phyloP scores from a whole-genome alignment of 1,284 basidiomycete genomes.

The Pterula multifida region DNA sequence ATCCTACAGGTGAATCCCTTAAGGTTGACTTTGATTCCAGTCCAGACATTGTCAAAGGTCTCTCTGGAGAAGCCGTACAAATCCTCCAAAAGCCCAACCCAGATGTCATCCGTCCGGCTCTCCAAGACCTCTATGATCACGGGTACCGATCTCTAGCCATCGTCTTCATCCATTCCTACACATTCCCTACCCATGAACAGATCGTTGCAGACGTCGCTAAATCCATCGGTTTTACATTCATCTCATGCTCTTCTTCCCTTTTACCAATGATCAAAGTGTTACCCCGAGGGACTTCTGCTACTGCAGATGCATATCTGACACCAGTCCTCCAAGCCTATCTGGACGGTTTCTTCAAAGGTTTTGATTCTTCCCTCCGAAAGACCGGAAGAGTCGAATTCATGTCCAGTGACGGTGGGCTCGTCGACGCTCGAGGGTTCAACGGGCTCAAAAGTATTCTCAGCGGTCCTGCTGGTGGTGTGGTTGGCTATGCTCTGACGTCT shows the following conservation, averaged over 20 bases:
- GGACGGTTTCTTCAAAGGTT: conserved; percentile 87
- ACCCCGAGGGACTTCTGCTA: conserved; percentile 83
- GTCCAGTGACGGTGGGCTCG: conserved; percentile 81
- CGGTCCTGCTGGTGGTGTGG: conserved; percentile 83
- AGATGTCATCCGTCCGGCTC: conserved; percentile 38
- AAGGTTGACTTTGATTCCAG: not conserved
- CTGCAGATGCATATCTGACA: conserved; percentile 94
- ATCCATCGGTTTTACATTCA: conserved; percentile 73
- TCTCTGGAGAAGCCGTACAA: conserved; percentile 87
- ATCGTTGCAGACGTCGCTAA: conserved; percentile 65
- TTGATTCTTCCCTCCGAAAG: conserved; percentile 59
- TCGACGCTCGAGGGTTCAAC: conserved; percentile 77
- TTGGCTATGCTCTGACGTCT: conserved; percentile 77
- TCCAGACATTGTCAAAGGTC: conserved; percentile 49
- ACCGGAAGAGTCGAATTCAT: conserved; percentile 62
- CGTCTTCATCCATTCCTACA: conserved; percentile 87
- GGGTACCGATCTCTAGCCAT: conserved; percentile 82
- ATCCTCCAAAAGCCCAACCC: conserved; percentile 69
- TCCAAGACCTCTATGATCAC: conserved; percentile 57
- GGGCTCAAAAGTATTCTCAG: conserved; percentile 84
- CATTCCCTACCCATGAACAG: conserved; percentile 74
- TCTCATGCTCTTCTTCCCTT: conserved; percentile 81
- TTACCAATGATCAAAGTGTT: conserved; percentile 96
- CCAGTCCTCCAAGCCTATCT: conserved; percentile 81
- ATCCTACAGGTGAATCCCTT: conserved; percentile 53